Conservation (phyloP, 108 stramenopile species). For the Nitzschia putrida region DNA sequence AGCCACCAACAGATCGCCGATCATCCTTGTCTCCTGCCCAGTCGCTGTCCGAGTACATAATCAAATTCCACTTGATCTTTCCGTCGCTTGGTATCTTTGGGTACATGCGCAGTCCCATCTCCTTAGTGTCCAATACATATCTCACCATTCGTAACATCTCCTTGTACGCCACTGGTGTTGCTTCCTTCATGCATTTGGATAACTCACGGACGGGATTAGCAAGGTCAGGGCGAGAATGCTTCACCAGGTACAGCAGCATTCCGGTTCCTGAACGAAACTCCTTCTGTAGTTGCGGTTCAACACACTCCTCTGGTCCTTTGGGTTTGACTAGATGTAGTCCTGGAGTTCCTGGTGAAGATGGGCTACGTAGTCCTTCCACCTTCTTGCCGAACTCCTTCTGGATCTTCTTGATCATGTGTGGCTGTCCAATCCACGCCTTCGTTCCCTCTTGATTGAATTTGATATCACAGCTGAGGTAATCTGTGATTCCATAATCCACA, state of each 20-base stretch:
- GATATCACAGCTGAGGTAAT: conserved; percentile 36
- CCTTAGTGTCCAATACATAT: background rate
- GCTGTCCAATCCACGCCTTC: too few relatives aligned
- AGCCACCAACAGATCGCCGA: background rate
- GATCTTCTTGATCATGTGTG: too few relatives aligned
- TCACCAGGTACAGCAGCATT: background rate
- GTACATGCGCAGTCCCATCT: background rate
- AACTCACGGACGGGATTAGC: background rate
- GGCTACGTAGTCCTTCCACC: background rate
- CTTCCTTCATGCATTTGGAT: background rate
- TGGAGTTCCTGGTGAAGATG: background rate
- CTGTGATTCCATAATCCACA: conserved; percentile 17
- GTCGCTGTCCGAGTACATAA: background rate
- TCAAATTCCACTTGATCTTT: background rate
- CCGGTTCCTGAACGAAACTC: background rate
- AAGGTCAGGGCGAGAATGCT: too few relatives aligned
- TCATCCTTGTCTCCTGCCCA: too few relatives aligned
- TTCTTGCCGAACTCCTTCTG: background rate
- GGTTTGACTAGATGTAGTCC: too few relatives aligned
- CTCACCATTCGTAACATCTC: too few relatives aligned
- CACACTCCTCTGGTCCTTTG: background rate
- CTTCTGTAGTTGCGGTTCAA: background rate
- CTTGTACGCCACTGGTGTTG: background rate
- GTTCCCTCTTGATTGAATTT: too few relatives aligned
- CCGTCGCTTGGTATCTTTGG: background rate